A percentile compares a stretch with the other conserved stretches of the same genome.
Evolutionary conservation across 108 stramenopile genomes (phyloP).

Genomic region (Cyclotella sp.): DNA sequence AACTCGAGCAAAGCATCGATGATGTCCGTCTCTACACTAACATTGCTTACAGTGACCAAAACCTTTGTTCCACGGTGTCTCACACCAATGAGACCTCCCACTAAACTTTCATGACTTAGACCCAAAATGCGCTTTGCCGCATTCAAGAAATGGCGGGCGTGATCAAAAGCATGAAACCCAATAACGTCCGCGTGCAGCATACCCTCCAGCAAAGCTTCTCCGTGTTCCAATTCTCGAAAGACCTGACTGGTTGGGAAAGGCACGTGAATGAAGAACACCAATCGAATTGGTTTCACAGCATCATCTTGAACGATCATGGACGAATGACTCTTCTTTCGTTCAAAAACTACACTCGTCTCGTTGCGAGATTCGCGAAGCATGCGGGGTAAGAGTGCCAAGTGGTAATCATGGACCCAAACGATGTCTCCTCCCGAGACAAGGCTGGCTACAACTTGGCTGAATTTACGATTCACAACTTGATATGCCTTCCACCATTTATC

Average conservation of each 20-base stretch:
- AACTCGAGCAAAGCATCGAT: constrained; percentile 71
- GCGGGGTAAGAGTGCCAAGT: constrained; percentile 93
- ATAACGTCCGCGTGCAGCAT: constrained; percentile 98
- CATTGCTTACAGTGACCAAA: constrained; percentile 96
- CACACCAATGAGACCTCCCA: constrained; percentile 96
- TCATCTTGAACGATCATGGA: constrained; percentile 2
- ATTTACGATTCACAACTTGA: constrained; percentile 81
- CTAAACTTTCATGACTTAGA: constrained; percentile 86
- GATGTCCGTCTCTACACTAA: constrained; percentile 94
- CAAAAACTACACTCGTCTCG: constrained; percentile 28
- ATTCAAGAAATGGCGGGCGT: constrained; percentile 99
- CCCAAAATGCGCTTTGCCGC: constrained; percentile 98
- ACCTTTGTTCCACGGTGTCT: constrained; percentile 91
- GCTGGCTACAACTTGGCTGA: constrained; percentile 71
- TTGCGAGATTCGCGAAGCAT: constrained; percentile 65
- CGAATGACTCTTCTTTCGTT: neutral
- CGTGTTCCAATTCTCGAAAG: constrained; percentile 95
- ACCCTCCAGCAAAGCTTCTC: constrained; percentile 92
- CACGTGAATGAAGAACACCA: constrained; percentile 99
- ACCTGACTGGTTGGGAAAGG: constrained; percentile 99
- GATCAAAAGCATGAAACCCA: constrained; percentile 99
- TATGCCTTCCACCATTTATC: constrained; percentile 93
- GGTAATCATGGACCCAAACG: constrained; percentile 99
- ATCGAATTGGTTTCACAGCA: constrained; percentile 53
- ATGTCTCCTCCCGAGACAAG: constrained; percentile 73